Evolutionary conservation across 106 monocot species (phyloP).

Genomic region (Gastrodia elata): DNA sequence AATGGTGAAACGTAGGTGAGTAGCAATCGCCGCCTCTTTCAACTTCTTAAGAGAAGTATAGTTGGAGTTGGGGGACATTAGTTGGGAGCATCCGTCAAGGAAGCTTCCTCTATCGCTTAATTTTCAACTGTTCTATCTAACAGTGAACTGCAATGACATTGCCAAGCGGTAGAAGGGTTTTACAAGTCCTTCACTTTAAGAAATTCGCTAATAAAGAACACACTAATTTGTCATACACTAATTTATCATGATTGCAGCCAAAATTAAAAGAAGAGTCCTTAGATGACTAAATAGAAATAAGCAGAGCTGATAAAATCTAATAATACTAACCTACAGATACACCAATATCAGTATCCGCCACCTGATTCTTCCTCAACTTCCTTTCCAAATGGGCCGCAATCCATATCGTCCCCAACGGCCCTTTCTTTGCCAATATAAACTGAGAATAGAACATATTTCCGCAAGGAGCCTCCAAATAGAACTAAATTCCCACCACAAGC

Average conservation of each 20-base stretch:
- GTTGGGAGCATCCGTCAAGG: neutral
- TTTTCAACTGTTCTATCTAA: neutral
- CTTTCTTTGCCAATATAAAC: slow-evolving; percentile 89
- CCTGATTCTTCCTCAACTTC: slow-evolving; percentile 78
- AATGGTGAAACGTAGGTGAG: neutral
- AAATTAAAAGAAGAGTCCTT: neutral
- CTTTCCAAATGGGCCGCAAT: slow-evolving; percentile 94
- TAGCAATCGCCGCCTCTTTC: neutral
- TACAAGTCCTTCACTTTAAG: neutral
- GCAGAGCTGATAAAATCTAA: neutral
- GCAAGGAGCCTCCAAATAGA: neutral
- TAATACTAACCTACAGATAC: slow-evolving; percentile 62
- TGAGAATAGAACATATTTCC: slow-evolving; percentile 89
- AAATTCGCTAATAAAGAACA: neutral
- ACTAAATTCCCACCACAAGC: neutral
- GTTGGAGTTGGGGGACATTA: neutral
- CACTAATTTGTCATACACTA: neutral
- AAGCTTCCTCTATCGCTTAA: neutral
- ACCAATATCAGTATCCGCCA: slow-evolving; percentile 75
- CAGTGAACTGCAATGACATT: neutral
- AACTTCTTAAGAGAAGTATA: neutral
- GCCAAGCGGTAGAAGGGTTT: neutral
- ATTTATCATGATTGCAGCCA: neutral
- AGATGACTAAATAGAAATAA: slow-evolving; percentile 4
- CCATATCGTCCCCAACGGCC: slow-evolving; percentile 82